Percentiles rank a stretch among this genome's conserved stretches.
These are phyloP conservation scores for Stephanodiscus minutulus DNA, from an alignment of 108 stramenopile species.

Conservation along the genomic window DNA sequence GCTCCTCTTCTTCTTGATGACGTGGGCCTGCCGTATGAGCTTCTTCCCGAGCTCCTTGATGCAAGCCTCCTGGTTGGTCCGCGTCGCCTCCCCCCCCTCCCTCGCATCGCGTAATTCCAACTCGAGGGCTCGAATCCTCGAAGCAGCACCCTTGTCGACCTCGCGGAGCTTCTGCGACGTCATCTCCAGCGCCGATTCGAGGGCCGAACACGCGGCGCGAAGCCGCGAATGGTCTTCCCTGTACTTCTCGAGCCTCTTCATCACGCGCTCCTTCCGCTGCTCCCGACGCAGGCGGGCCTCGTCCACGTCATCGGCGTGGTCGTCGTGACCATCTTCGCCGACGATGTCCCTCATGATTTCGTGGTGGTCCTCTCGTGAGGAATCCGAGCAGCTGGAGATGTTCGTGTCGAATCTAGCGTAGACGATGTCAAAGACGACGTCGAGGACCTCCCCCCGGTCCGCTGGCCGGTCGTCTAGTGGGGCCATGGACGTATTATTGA, in stretches of 20 bases:
- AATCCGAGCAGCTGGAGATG: background rate
- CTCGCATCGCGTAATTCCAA: conserved; percentile 22
- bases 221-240: conserved; percentile 23
- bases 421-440: background rate
- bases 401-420: background rate
- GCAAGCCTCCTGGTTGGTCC: conserved; percentile 23
- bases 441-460: background rate
- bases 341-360: background rate
- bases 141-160: conserved; percentile 32
- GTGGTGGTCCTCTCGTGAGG: background rate
- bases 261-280: conserved; percentile 25
- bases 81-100: conserved; percentile 16
- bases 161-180: conserved; percentile 41
- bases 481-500: no score
- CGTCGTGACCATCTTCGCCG: background rate
- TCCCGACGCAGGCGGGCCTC: conserved; percentile 9
- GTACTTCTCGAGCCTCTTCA: conserved; percentile 34
- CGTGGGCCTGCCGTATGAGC: conserved; percentile 41
- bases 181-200: conserved; percentile 20
- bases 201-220: conserved; percentile 15
- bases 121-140: conserved; percentile 35
- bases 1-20: conserved; percentile 36
- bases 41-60: conserved; percentile 50
- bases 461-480: background rate
- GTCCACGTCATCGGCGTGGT: background rate